Evolutionary conservation across 2,329 filamentous ascomycete genomes (phyloP).

Genomic region (Orbilia quercus): DNA sequence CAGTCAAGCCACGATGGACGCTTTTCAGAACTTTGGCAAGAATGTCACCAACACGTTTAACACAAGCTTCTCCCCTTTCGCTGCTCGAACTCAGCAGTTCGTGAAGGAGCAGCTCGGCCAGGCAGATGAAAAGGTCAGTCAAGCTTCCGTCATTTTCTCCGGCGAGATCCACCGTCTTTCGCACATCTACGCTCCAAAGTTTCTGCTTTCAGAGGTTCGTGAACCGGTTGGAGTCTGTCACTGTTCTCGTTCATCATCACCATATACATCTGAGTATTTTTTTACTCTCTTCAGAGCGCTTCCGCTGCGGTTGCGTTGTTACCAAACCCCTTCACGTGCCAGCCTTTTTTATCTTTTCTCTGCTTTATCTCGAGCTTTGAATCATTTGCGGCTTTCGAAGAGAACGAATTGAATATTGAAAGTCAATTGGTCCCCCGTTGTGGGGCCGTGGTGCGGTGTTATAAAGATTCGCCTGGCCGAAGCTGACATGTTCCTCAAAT

Average conservation of each 20-base stretch:
- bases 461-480: slow-evolving; percentile 56
- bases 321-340: slow-evolving; percentile 25
- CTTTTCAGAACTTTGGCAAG: slow-evolving; percentile 76
- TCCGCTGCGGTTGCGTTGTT: slow-evolving; percentile 23
- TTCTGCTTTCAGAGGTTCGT: slow-evolving; percentile 55
- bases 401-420: slow-evolving; percentile 55
- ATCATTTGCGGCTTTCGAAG: slow-evolving; percentile 17
- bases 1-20: slow-evolving; percentile 72
- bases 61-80: slow-evolving; percentile 81
- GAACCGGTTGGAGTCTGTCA: slow-evolving; percentile 20
- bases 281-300: slow-evolving; percentile 2
- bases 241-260: not conserved
- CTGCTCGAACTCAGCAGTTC: slow-evolving; percentile 93
- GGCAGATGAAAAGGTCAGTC: slow-evolving; percentile 84
- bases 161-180: slow-evolving; percentile 43
- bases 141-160: slow-evolving; percentile 45
- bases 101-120: slow-evolving; percentile 97
- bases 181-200: slow-evolving; percentile 53
- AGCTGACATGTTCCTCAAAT: slow-evolving; percentile 57
- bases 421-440: slow-evolving; percentile 33
- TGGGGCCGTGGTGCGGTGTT: slow-evolving; percentile 33
- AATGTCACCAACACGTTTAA: slow-evolving; percentile 68
- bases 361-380: slow-evolving; percentile 17
- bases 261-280: slow-evolving; percentile 5
- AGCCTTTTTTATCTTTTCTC: slow-evolving; percentile 12